Percentiles rank a stretch among this genome's conserved stretches.
These are phyloP conservation scores for Penicillium paneum DNA, from an alignment of 2,329 filamentous ascomycete species.

Conservation along the genomic window DNA sequence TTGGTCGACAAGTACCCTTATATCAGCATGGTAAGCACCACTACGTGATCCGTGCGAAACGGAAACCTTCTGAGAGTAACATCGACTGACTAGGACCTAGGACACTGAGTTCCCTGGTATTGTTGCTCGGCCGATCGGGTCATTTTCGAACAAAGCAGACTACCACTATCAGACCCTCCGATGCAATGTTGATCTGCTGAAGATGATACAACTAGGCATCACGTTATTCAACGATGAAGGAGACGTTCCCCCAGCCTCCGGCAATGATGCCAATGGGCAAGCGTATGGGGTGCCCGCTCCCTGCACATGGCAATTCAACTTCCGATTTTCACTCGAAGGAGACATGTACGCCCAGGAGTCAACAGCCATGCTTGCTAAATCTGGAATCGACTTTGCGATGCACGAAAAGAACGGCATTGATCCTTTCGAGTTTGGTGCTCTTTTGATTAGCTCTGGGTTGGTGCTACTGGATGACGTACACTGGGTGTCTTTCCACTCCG, in stretches of 20 bases:
- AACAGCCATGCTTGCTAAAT: slow-evolving; percentile 83
- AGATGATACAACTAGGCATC: slow-evolving; percentile 94
- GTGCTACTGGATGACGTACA: slow-evolving; percentile 83
- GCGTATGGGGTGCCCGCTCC: slow-evolving; percentile 60
- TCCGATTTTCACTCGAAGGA: slow-evolving; percentile 87
- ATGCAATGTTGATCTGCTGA: slow-evolving; percentile 94
- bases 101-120: slow-evolving; percentile 99
- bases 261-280: slow-evolving; percentile 51
- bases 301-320: slow-evolving; percentile 99
- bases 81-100: slow-evolving; percentile 47
- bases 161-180: slow-evolving; percentile 98
- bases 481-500: slow-evolving; percentile 97
- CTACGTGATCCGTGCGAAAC: not conserved
- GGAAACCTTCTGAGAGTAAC: not conserved
- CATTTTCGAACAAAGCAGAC: slow-evolving; percentile 90
- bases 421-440: slow-evolving; percentile 78
- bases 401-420: slow-evolving; percentile 89
- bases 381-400: slow-evolving; percentile 85
- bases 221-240: slow-evolving; percentile 90
- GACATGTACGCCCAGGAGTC: slow-evolving; percentile 98
- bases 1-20: slow-evolving; percentile 90
- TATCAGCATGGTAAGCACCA: slow-evolving; percentile 81
- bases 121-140: slow-evolving; percentile 89
- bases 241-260: slow-evolving; percentile 73
- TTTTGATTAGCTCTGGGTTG: slow-evolving; percentile 87